These are phyloP conservation scores for Trichosporon inkin DNA, from an alignment of 1,284 basidiomycete species.

Conservation along the genomic window DNA sequence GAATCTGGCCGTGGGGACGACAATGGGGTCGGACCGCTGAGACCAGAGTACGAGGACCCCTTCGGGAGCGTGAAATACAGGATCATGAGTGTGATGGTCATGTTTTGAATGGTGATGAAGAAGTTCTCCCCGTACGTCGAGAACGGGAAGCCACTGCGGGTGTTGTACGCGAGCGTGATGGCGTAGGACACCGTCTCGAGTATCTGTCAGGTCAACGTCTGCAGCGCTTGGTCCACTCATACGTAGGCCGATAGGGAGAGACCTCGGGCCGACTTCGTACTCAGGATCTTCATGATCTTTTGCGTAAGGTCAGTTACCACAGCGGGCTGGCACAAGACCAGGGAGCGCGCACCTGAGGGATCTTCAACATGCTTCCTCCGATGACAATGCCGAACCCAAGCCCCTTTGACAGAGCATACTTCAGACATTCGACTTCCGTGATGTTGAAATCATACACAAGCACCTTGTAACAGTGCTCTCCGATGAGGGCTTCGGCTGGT, in stretches of 20 bases:
- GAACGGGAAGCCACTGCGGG: slow-evolving; percentile 78
- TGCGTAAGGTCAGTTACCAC: slow-evolving; percentile 51
- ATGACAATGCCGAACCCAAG: slow-evolving; percentile 88
- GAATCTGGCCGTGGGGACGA: background rate
- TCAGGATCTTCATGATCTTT: slow-evolving; percentile 55
- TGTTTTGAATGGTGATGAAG: slow-evolving; percentile 79
- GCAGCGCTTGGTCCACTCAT: slow-evolving; percentile 11
- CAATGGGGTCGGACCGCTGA: slow-evolving; percentile 11
- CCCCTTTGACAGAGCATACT: slow-evolving; percentile 85
- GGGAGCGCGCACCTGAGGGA: slow-evolving; percentile 65
- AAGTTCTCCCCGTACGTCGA: slow-evolving; percentile 93
- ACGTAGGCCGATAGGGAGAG: slow-evolving; percentile 74
- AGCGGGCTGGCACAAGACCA: slow-evolving; percentile 54
- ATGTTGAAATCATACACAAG: slow-evolving; percentile 85
- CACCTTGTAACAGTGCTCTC: slow-evolving; percentile 85
- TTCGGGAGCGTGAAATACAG: slow-evolving; percentile 53
- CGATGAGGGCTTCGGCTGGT: slow-evolving; percentile 74
- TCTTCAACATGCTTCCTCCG: slow-evolving; percentile 88
- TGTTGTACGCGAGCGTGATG: slow-evolving; percentile 81
- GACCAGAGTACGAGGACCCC: slow-evolving; percentile 10
- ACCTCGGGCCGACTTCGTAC: slow-evolving; percentile 68
- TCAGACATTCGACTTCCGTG: slow-evolving; percentile 77
- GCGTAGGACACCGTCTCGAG: slow-evolving; percentile 82
- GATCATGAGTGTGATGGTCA: slow-evolving; percentile 76
- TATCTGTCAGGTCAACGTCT: slow-evolving; percentile 30